A percentile compares a stretch with the other conserved stretches of the same genome.
Evolutionary conservation across 225 moss, liverwort and hornwort species (phyloP).

Genomic region (Physcomitrium patens): DNA sequence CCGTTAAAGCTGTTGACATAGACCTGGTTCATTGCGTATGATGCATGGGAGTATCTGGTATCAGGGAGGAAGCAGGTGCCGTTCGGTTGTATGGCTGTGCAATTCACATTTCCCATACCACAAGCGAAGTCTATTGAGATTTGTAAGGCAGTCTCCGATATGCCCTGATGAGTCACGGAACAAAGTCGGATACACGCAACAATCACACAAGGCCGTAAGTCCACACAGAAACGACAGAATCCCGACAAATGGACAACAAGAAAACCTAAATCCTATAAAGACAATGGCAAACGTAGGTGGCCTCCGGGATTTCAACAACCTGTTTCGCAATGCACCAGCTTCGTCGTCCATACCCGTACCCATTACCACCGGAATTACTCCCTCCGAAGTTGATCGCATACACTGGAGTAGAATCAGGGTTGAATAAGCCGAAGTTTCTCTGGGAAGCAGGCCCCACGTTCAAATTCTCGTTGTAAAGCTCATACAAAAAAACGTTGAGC

Average conservation of each 20-base stretch:
- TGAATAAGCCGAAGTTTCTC: slow-evolving; percentile 54
- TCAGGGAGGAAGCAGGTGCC: slow-evolving; percentile 49
- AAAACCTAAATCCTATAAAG: neutral
- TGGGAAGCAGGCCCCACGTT: slow-evolving; percentile 53
- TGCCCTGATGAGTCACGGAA: slow-evolving; percentile 29
- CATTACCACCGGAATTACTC: slow-evolving; percentile 18
- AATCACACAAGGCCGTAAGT: neutral
- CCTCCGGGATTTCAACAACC: slow-evolving; percentile 22
- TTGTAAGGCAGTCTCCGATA: slow-evolving; percentile 42
- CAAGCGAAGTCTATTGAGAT: slow-evolving; percentile 53
- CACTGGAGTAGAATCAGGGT: slow-evolving; percentile 41
- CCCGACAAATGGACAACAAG: neutral
- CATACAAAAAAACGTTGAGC: slow-evolving; percentile 66
- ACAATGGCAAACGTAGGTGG: neutral
- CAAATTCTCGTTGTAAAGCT: slow-evolving; percentile 50
- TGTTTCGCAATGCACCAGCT: slow-evolving; percentile 61
- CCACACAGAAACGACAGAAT: neutral
- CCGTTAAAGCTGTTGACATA: slow-evolving; percentile 43
- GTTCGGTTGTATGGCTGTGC: slow-evolving; percentile 40
- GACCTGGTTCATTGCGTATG: slow-evolving; percentile 50
- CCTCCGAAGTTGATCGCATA: slow-evolving; percentile 46
- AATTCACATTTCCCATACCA: slow-evolving; percentile 40
- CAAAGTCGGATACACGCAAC: neutral
- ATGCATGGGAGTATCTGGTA: slow-evolving; percentile 51
- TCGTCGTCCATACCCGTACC: neutral